A percentile compares a stretch with the other conserved stretches of the same genome.
phyloP scores from a whole-genome alignment of 352 stramenopile genomes.

The Globisporangium takayamanum region DNA sequence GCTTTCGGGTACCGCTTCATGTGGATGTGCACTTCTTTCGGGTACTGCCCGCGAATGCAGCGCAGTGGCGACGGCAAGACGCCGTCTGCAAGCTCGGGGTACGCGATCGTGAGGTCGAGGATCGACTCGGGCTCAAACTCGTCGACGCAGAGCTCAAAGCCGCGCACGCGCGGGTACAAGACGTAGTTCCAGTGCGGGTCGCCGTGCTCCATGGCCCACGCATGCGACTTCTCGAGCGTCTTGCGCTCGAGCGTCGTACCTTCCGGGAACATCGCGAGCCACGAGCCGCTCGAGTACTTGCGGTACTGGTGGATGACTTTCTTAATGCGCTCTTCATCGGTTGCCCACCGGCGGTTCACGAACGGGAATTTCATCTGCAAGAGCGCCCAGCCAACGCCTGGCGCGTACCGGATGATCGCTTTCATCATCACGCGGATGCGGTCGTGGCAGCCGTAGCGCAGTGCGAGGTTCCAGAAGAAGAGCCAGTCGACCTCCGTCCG shows the following conservation, averaged over 20 bases:
- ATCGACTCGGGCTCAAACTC: constrained; percentile 63
- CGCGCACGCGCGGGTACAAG: constrained; percentile 52
- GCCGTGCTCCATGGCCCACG: constrained; percentile 40
- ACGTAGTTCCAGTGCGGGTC: constrained; percentile 58
- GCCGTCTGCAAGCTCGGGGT: constrained; percentile 63
- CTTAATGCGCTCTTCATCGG: constrained; percentile 45
- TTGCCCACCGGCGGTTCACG: constrained; percentile 64
- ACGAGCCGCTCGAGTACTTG: constrained; percentile 31
- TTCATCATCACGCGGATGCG: constrained; percentile 80
- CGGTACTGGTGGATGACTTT: constrained; percentile 52
- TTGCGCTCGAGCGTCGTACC: constrained; percentile 66
- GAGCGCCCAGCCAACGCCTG: constrained; percentile 61
- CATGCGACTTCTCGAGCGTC: constrained; percentile 55
- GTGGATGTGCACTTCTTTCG: constrained; percentile 69
- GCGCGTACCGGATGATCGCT: constrained; percentile 48
- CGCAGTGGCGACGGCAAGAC: constrained; percentile 65
- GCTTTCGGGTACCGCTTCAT: constrained; percentile 45
- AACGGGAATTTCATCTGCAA: constrained; percentile 68
- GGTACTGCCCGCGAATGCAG: constrained; percentile 57
- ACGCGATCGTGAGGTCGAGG: constrained; percentile 71
- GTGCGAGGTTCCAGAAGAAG: constrained; percentile 71
- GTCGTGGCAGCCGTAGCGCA: constrained; percentile 61
- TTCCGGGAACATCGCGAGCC: constrained; percentile 78
- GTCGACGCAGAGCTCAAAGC: constrained; percentile 61
- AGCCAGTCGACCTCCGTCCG: constrained; percentile 80